Conservation (phyloP, 768 basidiomycete species). For the Boletus subcaerulescens region DNA sequence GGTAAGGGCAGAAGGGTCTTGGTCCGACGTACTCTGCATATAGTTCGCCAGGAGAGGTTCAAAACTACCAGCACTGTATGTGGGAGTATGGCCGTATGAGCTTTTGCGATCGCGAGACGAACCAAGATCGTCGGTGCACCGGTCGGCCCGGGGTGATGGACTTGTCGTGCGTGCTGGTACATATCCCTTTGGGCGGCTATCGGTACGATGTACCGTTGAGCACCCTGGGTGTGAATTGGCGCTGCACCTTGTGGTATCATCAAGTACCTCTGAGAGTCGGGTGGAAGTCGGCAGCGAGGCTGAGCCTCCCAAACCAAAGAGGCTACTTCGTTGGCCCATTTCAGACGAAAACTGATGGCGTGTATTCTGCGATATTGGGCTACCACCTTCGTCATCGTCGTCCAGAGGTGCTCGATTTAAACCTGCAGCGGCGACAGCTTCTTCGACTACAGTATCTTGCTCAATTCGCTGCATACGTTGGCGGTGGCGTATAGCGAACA, state of each 20-base stretch:
- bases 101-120: conserved; percentile 31
- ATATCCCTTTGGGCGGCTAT: conserved; percentile 37
- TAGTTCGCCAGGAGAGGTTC: conserved; percentile 57
- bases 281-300: conserved; percentile 26
- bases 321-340: conserved; percentile 40
- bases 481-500: conserved; percentile 68
- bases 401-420: conserved; percentile 65
- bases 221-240: conserved; percentile 58
- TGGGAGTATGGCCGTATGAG: conserved; percentile 41
- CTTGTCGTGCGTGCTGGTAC: conserved; percentile 45
- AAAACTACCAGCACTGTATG: conserved; percentile 54
- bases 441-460: conserved; percentile 69
- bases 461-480: conserved; percentile 60
- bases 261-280: conserved; percentile 33
- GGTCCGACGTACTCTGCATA: conserved; percentile 27
- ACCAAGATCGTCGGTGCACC: conserved; percentile 18
- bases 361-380: conserved; percentile 17
- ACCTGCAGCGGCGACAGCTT: conserved; percentile 68
- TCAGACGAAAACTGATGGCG: conserved; percentile 26
- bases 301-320: conserved; percentile 15
- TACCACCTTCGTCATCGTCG: conserved; percentile 54
- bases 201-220: conserved; percentile 11
- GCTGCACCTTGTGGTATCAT: conserved; percentile 17
- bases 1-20: conserved; percentile 8
- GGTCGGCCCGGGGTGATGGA: conserved; percentile 38